phyloP scores from a whole-genome alignment of 1,284 basidiomycete species.

The Golubevia pallescens region DNA sequence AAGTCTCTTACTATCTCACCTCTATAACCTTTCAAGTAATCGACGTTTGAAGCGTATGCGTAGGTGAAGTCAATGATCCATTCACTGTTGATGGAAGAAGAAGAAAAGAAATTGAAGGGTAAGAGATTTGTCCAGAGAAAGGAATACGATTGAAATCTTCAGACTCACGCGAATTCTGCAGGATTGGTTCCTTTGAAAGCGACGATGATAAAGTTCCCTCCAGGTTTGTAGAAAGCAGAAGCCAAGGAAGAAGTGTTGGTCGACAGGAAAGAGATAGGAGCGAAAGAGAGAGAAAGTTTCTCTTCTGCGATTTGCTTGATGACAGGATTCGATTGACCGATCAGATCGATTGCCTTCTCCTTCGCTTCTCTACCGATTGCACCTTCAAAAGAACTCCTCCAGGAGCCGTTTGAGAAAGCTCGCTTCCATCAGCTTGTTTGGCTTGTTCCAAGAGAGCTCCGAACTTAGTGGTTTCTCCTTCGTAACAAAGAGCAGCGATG shows the following conservation, averaged over 20 bases:
- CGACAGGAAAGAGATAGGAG: slow-evolving; percentile 21
- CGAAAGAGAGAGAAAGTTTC: no score
- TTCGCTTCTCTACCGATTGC: no score
- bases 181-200: neutral
- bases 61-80: slow-evolving; percentile 36
- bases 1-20: no score
- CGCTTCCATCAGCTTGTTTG: no score
- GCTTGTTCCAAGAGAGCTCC: no score
- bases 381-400: no score
- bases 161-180: neutral
- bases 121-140: neutral
- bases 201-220: neutral
- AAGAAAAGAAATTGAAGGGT: slow-evolving; percentile 27
- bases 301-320: no score
- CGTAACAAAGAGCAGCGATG: no score
- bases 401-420: no score
- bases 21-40: slow-evolving; percentile 29
- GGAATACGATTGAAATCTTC: neutral
- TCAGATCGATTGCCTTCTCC: no score
- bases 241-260: slow-evolving; percentile 35
- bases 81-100: slow-evolving; percentile 32
- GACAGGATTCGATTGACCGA: no score
- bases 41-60: slow-evolving; percentile 23
- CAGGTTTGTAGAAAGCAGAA: slow-evolving; percentile 27
- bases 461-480: no score